Evolutionary conservation across 257 asterid species (phyloP).

Genomic region (Petunia axillaris): DNA sequence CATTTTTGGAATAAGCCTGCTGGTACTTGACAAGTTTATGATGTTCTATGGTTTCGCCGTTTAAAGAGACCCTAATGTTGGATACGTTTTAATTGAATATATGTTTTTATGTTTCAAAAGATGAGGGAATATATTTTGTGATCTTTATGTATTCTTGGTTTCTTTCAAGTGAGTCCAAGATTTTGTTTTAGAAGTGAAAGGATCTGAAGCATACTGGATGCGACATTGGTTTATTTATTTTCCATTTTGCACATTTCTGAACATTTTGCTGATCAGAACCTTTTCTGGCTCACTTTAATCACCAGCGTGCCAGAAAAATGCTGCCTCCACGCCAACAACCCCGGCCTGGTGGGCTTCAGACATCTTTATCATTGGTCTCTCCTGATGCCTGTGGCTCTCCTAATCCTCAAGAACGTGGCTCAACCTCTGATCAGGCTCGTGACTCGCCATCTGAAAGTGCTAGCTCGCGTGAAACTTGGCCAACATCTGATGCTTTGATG

Average conservation of each 20-base stretch:
- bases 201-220: not conserved
- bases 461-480: slow-evolving; percentile 96
- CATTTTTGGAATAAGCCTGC: not conserved
- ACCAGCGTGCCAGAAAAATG: slow-evolving; percentile 64
- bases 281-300: slow-evolving; percentile 78
- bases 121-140: not conserved
- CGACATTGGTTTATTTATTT: not conserved
- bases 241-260: slow-evolving; percentile 10
- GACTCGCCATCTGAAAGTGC: slow-evolving; percentile 97
- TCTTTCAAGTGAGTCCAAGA: not conserved
- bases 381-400: slow-evolving; percentile 83
- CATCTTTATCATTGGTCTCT: slow-evolving; percentile 75
- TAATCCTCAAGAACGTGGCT: slow-evolving; percentile 75
- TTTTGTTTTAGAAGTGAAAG: not conserved
- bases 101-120: not conserved
- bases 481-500: slow-evolving; percentile 67
- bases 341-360: slow-evolving; percentile 75
- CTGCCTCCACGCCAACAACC: slow-evolving; percentile 96
- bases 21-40: slow-evolving; percentile 2
- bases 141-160: not conserved
- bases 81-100: not conserved
- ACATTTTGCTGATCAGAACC: slow-evolving; percentile 53
- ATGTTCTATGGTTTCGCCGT: not conserved
- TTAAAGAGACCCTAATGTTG: not conserved
- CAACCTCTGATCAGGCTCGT: slow-evolving; percentile 76